Evolutionary conservation across 2,329 filamentous ascomycete genomes (phyloP), one percentile per base, ranked within the genome.

Genomic region (Penicillium concentricum): DNA sequence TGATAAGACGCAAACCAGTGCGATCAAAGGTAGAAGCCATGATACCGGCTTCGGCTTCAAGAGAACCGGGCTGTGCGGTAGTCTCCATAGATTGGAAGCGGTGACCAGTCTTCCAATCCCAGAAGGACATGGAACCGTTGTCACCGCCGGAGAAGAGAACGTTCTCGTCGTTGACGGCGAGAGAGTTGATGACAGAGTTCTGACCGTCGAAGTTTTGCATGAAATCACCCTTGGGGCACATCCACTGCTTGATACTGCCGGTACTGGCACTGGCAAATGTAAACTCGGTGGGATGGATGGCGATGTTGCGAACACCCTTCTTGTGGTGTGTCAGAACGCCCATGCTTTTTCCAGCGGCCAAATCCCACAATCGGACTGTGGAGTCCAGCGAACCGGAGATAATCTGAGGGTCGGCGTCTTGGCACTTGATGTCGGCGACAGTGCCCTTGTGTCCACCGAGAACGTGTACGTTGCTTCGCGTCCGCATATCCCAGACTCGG

Each of bases 151-250:
- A 94, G 75, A 99, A 97, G 57, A 99, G 77, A 16, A 97, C 91
- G 67, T 97, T 94, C 72, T 97, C 91, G 68, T 95, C 90, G 73
- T 99, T 99, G 32, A 94, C 92, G 42, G 91, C 84, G 44, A 99
- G 79, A 0, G 92, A 92, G 76, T 99, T 99, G 79, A 99, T 93
- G 72, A 99, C 95, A 58, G 91, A 86, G 69, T 97, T 97, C 70
- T 97, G 93, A 5, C 93, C 93, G 42, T 96, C 91, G 69, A 97
- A 97, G 72, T 97, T 97, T 75, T 97, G 92, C 94, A 99, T 99
- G 72, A 99, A 97, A 16, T 91, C 91, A 37, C 93, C 95, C 72
- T 97, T 92, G 1, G 95, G 95, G 65, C 92, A 97, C 74, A 97
- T 97, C 93, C 94, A 99, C 78, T 99, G 94, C 81, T 99, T 99